Evolutionary conservation across 345 rosid species (phyloP), one percentile per base, ranked within the genome.

Genomic region (Hibiscus trionum): DNA sequence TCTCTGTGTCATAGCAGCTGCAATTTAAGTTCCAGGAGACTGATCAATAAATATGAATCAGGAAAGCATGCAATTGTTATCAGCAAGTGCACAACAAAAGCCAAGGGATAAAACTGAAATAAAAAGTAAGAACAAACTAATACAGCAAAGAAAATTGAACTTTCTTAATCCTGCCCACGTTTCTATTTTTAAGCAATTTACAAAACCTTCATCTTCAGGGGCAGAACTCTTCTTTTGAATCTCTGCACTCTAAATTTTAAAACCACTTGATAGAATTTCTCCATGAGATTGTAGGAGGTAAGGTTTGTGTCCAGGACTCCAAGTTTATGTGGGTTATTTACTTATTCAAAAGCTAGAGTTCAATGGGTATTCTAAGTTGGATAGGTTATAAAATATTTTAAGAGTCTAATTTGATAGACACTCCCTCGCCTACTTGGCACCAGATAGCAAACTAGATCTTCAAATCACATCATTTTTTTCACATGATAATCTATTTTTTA

Each of bases 1-100:
- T 91, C 84, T 87, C 92, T n/a, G 81, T 81, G 86, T 95, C 97
- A 76, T 95, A 95, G 80, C 91, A 90, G 62, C 99, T 94, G 79
- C 72, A 49, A 78, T 64, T 14, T 65, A 76, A 50, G 59, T 74
- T 75, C 66, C 78, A 71, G 50, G 58, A 73, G 57, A 75, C 62
- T 33, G 46, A 72, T 76, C 71, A 49, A 47, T 11, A 49, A 14
- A 49, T 67, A 49, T 49, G 14, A 47, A 47, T 7, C 15, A 66
- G 19, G 14, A 53, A 7, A 14, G 57, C 57, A 66, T 3, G 21
- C 39, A 27, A 46, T 66, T 47, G 57, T 35, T 47, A 26, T 26
- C 14, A 66, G 39, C 21, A 66, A 24, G 56, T 1, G 19, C 55
- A 47, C 5, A 47, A 66, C 21, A 66, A 66, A 66, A 15, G 39